These are phyloP conservation scores for Debaryomyces sp. DNA, from an alignment of 1,139 yeast species.

Conservation along the genomic window DNA sequence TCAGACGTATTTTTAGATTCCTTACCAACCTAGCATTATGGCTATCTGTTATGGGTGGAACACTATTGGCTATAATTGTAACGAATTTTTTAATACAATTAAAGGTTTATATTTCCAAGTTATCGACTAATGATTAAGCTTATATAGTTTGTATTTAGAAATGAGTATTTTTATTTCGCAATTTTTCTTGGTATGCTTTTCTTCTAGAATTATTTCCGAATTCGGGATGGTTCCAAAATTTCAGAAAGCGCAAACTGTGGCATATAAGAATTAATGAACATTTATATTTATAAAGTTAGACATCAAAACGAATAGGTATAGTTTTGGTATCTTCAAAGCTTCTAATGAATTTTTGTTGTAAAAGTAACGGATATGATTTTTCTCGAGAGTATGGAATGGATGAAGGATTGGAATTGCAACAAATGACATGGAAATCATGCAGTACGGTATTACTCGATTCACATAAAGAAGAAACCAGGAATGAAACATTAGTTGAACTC, in stretches of 20 bases:
- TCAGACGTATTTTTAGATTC: background rate
- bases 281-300: background rate
- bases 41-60: slow-evolving; percentile 9
- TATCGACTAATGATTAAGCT: background rate
- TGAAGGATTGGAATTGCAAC: background rate
- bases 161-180: background rate
- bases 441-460: background rate
- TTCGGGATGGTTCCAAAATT: slow-evolving; percentile 3
- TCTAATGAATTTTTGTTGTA: background rate
- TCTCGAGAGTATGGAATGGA: background rate
- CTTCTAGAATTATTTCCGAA: background rate
- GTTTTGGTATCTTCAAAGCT: background rate
- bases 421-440: background rate
- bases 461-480: background rate
- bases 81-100: slow-evolving; percentile 5
- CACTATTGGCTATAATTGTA: slow-evolving; percentile 7
- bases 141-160: background rate
- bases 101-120: slow-evolving; percentile 2
- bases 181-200: background rate
- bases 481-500: background rate
- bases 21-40: background rate
- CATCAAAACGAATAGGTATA: background rate
- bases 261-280: background rate
- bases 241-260: background rate
- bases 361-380: background rate